Conservation (phyloP, 495 filamentous ascomycete species). For the Trichoderma reesei region DNA sequence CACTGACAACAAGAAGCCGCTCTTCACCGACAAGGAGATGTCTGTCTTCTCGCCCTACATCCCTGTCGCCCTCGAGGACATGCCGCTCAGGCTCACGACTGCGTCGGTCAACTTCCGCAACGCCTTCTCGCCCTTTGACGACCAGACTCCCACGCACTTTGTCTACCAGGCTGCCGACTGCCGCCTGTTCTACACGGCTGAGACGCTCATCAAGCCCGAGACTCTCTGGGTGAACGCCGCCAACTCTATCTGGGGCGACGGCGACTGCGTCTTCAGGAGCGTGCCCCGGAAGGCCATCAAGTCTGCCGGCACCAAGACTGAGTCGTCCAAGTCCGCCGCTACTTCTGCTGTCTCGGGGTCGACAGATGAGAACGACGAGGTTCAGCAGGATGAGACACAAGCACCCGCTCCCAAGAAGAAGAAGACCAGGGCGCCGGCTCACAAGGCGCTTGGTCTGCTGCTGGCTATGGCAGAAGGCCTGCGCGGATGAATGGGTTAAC, state of each 20-base stretch:
- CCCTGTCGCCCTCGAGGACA: constrained; percentile 12
- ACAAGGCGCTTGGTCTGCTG: neutral
- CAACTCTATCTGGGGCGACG: constrained; percentile 73
- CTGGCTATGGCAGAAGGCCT: neutral
- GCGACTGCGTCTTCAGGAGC: neutral
- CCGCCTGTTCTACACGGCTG: constrained; percentile 42
- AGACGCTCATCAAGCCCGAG: constrained; percentile 31
- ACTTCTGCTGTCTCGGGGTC: neutral
- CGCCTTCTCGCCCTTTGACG: constrained; percentile 21
- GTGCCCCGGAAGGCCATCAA: neutral
- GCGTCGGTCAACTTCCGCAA: constrained; percentile 30
- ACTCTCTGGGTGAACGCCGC: constrained; percentile 36
- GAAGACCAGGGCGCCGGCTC: neutral
- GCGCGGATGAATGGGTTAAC: neutral
- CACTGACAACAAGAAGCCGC: constrained; percentile 9
- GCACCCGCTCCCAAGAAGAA: neutral
- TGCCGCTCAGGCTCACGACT: constrained; percentile 13
- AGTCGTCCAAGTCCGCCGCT: neutral
- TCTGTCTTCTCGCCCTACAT: constrained; percentile 15
- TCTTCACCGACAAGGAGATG: constrained; percentile 15
- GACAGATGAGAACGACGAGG: too few relatives aligned
- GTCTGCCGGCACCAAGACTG: neutral
- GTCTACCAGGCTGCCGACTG: constrained; percentile 43
- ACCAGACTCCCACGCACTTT: constrained; percentile 41
- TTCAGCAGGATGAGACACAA: neutral